Evolutionary conservation across 2,329 filamentous ascomycete genomes (phyloP), one percentile per base, ranked within the genome.

Genomic region (Trichoderma brevicompactum): DNA sequence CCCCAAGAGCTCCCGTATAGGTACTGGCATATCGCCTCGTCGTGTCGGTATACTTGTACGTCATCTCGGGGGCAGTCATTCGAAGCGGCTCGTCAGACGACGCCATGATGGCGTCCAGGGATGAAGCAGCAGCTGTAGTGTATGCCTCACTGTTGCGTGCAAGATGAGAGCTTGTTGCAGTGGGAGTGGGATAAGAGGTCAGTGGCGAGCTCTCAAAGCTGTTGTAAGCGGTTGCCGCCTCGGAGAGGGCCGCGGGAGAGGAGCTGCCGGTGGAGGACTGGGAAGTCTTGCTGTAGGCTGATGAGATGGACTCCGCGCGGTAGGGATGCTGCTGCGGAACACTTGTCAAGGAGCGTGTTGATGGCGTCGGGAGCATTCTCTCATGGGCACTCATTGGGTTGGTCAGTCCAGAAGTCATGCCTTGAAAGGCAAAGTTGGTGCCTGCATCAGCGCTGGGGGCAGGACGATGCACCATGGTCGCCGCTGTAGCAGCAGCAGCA

Each of bases 21-120:
- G 62, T 48, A 48, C 53, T 65, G 7, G 43, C 28, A 34, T 65
- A 65, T 17, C 49, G 54, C 7, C 63, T 49, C 13, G 73, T 74
- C 32, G 74, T 73, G 54, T 75, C 74, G 3, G 68, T 70, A 66
- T 76, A 76, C 59, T 74, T 72, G 69, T 76, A 76, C 23, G 71
- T 66, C 65, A 75, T 71, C 38, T 74, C 55, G 56, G 70, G 44
- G 49, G 67, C 63, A 62, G 68, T 55, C 68, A 70, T 40, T 49
- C 61, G 68, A 52, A 34, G 66, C 68, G 66, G 17, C 62, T 67
- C 64, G 67, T 66, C 65, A 66, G 54, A 58, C 64, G 66, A 66
- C 68, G 69, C 59, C 66, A 46, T 68, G 53, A 40, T 65, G 49
- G 61, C 38, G 9, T 66, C 61, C 2, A 64, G 50, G 12, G 48